Percentiles rank a stretch among this genome's conserved stretches.
Evolutionary conservation across 805 yeast genomes (phyloP).

Genomic region (Pichia californica): DNA sequence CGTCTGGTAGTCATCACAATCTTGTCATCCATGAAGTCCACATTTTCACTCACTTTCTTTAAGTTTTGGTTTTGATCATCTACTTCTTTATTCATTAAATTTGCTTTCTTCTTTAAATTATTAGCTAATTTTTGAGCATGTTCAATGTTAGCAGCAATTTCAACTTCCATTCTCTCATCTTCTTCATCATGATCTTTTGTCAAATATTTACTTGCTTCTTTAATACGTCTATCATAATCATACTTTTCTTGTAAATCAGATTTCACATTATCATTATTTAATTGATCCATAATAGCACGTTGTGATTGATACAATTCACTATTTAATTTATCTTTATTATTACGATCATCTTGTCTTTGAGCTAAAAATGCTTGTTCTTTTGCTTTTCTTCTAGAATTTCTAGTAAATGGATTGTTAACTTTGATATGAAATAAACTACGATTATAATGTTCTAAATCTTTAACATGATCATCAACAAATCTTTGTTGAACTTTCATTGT

Average conservation of each 20-base stretch:
- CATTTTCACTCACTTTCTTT: constrained; percentile 70
- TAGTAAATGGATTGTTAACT: constrained; percentile 83
- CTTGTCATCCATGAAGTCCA: constrained; percentile 78
- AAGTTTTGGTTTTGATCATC: constrained; percentile 71
- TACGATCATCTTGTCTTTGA: constrained; percentile 32
- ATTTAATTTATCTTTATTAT: constrained; percentile 24
- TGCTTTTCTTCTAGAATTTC: constrained; percentile 64
- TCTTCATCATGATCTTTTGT: constrained; percentile 81
- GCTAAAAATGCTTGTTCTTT: constrained; percentile 64
- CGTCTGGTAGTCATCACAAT: constrained; percentile 35
- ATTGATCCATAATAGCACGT: constrained; percentile 35
- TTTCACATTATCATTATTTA: constrained; percentile 32
- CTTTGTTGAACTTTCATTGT: constrained; percentile 75
- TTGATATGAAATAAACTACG: constrained; percentile 76
- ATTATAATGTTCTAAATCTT: constrained; percentile 70
- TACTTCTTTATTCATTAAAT: constrained; percentile 68
- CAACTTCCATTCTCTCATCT: constrained; percentile 88
- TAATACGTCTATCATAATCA: constrained; percentile 44
- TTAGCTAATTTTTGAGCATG: constrained; percentile 64
- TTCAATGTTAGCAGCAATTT: constrained; percentile 76
- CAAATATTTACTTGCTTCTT: constrained; percentile 63
- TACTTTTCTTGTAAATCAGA: constrained; percentile 36
- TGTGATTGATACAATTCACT: constrained; percentile 23
- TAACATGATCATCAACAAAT: constrained; percentile 77
- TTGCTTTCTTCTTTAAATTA: constrained; percentile 67